Evolutionary conservation across 345 rosid species (phyloP).

Genomic region (Euphorbia tirucalli): DNA sequence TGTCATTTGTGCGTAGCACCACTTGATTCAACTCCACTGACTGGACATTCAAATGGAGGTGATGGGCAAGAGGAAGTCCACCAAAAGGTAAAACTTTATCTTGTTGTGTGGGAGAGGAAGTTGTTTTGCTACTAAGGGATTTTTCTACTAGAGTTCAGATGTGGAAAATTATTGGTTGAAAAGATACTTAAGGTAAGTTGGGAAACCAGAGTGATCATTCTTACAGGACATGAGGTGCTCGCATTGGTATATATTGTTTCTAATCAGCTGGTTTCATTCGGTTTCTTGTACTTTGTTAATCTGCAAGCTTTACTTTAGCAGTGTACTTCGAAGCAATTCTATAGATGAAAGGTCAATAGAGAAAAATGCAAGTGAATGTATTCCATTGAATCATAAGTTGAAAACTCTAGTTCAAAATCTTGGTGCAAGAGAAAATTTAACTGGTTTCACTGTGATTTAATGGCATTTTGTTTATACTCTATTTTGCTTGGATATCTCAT

Average conservation of each 20-base stretch:
- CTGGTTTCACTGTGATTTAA: background rate
- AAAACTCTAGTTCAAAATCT: background rate
- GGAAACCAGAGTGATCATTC: background rate
- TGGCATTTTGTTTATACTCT: background rate
- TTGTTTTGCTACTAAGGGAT: background rate
- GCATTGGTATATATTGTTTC: background rate
- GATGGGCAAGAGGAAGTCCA: constrained; percentile 93
- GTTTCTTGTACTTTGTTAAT: too few relatives aligned
- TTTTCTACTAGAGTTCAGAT: background rate
- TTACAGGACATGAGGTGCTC: background rate
- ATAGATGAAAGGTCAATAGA: background rate
- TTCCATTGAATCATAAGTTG: background rate
- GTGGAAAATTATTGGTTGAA: background rate
- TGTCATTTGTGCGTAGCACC: constrained; percentile 52
- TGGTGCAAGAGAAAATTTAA: background rate
- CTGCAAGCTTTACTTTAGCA: background rate
- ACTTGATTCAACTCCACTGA: constrained; percentile 71
- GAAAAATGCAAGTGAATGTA: background rate
- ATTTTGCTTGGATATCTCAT: constrained; percentile 1
- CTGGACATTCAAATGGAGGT: constrained; percentile 59
- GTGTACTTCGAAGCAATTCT: background rate
- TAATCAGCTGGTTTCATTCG: too few relatives aligned
- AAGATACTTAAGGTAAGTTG: background rate
- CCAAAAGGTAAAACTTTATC: constrained; percentile 59
- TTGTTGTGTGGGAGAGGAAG: constrained; percentile 1